Conservation (phyloP, 306 rosid species). For the Carpinus fangiana region DNA sequence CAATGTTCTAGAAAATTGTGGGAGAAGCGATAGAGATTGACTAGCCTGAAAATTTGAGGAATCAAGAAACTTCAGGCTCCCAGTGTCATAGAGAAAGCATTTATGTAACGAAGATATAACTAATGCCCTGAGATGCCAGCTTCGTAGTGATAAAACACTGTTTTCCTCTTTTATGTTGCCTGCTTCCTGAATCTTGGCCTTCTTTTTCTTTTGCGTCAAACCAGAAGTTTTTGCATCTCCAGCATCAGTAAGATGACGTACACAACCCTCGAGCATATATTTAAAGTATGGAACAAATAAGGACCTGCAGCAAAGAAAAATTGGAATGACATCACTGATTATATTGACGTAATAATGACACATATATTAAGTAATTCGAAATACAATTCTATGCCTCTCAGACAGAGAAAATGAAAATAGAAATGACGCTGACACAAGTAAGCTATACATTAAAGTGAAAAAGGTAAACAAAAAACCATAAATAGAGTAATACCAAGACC, state of each 20-base stretch:
- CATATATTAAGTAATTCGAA: background rate
- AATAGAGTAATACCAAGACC: slow-evolving; percentile 9
- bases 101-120: slow-evolving; percentile 79
- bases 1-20: background rate
- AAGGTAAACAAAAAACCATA: slow-evolving; percentile 2
- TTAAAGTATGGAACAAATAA: slow-evolving; percentile 94
- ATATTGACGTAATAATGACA: background rate
- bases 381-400: background rate
- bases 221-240: slow-evolving; percentile 46
- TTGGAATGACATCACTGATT: background rate
- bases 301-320: slow-evolving; percentile 53
- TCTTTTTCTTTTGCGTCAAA: slow-evolving; percentile 62
- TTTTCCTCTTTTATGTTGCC: slow-evolving; percentile 31
- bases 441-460: background rate
- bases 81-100: slow-evolving; percentile 86
- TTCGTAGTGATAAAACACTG: slow-evolving; percentile 37
- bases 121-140: slow-evolving; percentile 83
- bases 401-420: background rate
- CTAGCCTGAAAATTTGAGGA: slow-evolving; percentile 81
- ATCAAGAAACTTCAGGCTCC: slow-evolving; percentile 74
- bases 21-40: slow-evolving; percentile 17
- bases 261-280: slow-evolving; percentile 72
- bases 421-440: background rate
- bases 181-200: slow-evolving; percentile 61
- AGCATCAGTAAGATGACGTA: slow-evolving; percentile 54